These are phyloP conservation scores for Leishmania amazonensis DNA, from an alignment of 208 protist species.

Conservation along the genomic window DNA sequence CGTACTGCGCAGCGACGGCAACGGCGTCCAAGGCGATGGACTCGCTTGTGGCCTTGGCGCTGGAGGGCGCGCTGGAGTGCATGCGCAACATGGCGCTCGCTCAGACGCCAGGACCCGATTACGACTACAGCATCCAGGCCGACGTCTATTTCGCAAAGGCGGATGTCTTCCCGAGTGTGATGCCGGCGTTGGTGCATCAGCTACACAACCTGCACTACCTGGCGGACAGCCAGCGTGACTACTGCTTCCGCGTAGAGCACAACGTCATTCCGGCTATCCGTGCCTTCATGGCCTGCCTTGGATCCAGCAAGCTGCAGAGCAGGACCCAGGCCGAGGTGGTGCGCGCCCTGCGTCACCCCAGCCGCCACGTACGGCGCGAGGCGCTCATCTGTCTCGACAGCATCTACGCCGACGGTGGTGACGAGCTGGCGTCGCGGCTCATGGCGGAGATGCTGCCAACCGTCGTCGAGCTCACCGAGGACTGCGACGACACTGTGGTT, in stretches of 20 bases:
- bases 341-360: conserved; percentile 75
- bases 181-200: conserved; percentile 84
- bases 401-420: conserved; percentile 90
- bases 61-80: conserved; percentile 74
- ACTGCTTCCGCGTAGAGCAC: conserved; percentile 71
- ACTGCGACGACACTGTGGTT: conserved; percentile 78
- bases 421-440: conserved; percentile 84
- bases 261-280: conserved; percentile 77
- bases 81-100: conserved; percentile 73
- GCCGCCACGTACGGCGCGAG: conserved; percentile 65
- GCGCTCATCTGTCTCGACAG: conserved; percentile 72
- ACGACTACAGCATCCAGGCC: conserved; percentile 75
- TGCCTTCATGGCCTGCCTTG: conserved; percentile 75
- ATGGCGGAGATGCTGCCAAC: conserved; percentile 90
- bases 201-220: conserved; percentile 77
- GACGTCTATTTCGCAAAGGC: conserved; percentile 73
- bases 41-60: conserved; percentile 57
- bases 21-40: conserved; percentile 31
- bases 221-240: conserved; percentile 63
- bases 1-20: conserved; percentile 52
- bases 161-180: conserved; percentile 83
- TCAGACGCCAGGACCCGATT: conserved; percentile 72
- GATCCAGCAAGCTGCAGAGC: conserved; percentile 78
- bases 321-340: conserved; percentile 86
- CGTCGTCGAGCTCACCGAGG: conserved; percentile 91